These are phyloP conservation scores for Sabuloglossum arenarium DNA, from an alignment of 495 filamentous ascomycete genomes.

Conservation along the genomic window DNA sequence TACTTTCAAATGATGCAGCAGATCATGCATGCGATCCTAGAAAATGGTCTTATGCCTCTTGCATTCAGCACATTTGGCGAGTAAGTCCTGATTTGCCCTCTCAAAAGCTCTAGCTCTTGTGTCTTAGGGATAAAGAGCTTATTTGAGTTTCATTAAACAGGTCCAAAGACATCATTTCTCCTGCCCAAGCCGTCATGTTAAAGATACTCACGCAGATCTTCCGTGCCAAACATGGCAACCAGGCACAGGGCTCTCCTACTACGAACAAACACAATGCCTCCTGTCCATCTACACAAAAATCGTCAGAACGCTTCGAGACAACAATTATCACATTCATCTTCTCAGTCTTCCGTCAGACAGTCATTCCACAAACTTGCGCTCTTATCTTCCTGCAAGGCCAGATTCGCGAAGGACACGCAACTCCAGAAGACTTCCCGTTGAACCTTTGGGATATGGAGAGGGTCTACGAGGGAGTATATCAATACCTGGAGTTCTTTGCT, in stretches of 20 bases:
- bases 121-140: neutral
- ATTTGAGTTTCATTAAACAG: slow-evolving; percentile 7
- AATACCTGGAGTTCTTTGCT: slow-evolving; percentile 87
- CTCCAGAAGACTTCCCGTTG: slow-evolving; percentile 69
- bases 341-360: slow-evolving; percentile 73
- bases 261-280: slow-evolving; percentile 13
- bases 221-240: slow-evolving; percentile 25
- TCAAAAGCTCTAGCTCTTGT: neutral
- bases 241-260: slow-evolving; percentile 2
- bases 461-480: slow-evolving; percentile 70
- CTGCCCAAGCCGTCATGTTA: slow-evolving; percentile 78
- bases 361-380: slow-evolving; percentile 82
- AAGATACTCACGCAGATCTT: slow-evolving; percentile 80
- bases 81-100: slow-evolving; percentile 6
- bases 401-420: slow-evolving; percentile 43
- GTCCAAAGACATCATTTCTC: slow-evolving; percentile 86
- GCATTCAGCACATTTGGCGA: slow-evolving; percentile 80
- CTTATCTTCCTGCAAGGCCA: slow-evolving; percentile 84
- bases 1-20: slow-evolving; percentile 92
- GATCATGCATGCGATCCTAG: slow-evolving; percentile 79
- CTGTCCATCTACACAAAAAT: slow-evolving; percentile 11
- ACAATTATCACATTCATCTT: slow-evolving; percentile 74
- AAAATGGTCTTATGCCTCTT: slow-evolving; percentile 71
- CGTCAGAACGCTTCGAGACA: slow-evolving; percentile 32
- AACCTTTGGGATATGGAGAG: slow-evolving; percentile 96